These are phyloP conservation scores for Trichosporon coremiiforme DNA, from an alignment of 1,284 basidiomycete species.

Conservation along the genomic window DNA sequence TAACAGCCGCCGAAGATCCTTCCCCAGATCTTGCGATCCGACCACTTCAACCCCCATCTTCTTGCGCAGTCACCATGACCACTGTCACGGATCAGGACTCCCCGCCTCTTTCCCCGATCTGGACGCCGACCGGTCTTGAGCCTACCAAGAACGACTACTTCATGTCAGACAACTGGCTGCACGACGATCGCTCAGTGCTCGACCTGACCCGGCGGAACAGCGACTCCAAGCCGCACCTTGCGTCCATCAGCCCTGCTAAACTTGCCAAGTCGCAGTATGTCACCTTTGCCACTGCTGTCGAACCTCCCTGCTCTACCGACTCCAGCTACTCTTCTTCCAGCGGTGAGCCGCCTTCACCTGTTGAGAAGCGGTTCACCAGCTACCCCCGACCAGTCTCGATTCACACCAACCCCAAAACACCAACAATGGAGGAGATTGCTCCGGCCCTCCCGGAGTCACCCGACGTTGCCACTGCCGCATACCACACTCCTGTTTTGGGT, in stretches of 20 bases:
- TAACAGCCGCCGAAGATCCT: not conserved
- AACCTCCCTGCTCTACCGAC: not conserved
- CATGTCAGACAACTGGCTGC: constrained; percentile 6
- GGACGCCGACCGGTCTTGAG: not conserved
- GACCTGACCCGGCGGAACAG: constrained; percentile 1
- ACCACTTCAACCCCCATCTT: not conserved
- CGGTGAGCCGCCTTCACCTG: not conserved
- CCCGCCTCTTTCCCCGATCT: constrained; percentile 3
- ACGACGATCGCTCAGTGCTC: not conserved
- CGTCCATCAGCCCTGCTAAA: not conserved
- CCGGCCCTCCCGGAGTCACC: constrained; percentile 12
- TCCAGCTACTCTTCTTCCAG: constrained; percentile 5
- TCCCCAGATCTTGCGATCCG: constrained; percentile 7
- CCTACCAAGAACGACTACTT: not conserved
- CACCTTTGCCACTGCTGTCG: not conserved
- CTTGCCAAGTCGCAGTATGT: constrained; percentile 1
- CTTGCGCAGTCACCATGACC: not conserved
- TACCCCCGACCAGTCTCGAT: not conserved
- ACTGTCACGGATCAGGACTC: not conserved
- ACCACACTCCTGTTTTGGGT: constrained; percentile 1
- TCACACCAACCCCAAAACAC: constrained; percentile 15
- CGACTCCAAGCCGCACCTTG: constrained; percentile 5
- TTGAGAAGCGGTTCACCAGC: not conserved
- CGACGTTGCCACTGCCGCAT: constrained; percentile 14
- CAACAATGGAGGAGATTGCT: constrained; percentile 6